Evolutionary conservation across 176 grass and related monocot species (phyloP), one percentile per base, ranked within the genome.

Genomic region (Bothriochloa decipiens): DNA sequence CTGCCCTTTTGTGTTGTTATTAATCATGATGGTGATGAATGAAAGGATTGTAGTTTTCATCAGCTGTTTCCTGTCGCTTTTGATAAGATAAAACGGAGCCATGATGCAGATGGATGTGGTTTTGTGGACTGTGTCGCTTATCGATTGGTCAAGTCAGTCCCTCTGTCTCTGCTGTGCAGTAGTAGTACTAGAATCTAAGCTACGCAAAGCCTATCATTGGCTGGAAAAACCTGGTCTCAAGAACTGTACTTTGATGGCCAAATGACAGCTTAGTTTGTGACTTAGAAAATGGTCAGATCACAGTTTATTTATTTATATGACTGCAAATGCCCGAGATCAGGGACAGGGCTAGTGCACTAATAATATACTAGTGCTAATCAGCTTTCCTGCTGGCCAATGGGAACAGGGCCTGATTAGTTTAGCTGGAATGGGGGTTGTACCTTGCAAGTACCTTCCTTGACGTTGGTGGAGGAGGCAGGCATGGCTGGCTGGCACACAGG

Each of bases 341-440:
- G 52, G 4, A 6, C 61, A 68, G 3, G 40, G 4, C 14, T 70
- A 68, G 4, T 46, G 20, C 39, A 42, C 37, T 68, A 67, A 28
- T 68, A 67, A 28, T 27, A 74, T 40, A 20, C 25, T 8, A 50
- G 2, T 57, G 25, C 1, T 45, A 72, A 72, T 46, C 49, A 50
- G 8, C 26, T 80, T 65, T 55, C 18, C 74, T 88, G 5, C 35
- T 20, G 35, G 45, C 81, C 86, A 84, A 79, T 74, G 11, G 47
- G 75, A 74, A 11, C 68, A 61, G 42, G 41, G 25, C 62, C 5
- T 81, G 78, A 75, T 87, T 87, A 55, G 78, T 79, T 81, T 81
- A 82, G 46, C 62, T 68, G 47, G 75, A 77, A 58, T 2, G 57
- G 57, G 32, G 60, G 70, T 35, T 75, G 77, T 67, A 86, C 77